Base-by-base conservation (phyloP, 495 filamentous ascomycete genomes). In the Cenococcum geophilum region DNA sequence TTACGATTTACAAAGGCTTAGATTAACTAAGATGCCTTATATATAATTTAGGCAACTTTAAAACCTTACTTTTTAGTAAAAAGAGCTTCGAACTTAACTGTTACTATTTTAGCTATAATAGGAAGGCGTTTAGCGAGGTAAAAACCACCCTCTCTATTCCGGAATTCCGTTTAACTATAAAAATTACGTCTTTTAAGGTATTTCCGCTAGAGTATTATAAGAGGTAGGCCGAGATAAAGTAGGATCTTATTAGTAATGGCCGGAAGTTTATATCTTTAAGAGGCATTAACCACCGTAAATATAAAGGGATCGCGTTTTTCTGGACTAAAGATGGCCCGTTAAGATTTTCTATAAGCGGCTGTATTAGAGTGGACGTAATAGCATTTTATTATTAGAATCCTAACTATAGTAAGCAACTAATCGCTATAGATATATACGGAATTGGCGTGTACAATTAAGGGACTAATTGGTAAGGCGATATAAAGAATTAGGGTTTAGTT, bases 191-290 rank as follows among this genome's bases (percentile, higher is more conserved):
- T 75, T 88, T 18, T 65, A n/a, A 76, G 5, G 74, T 74, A 0
- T 86, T 77, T 60, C 86, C 86, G 0, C 68, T 86, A 0, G 69
- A 69, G 4, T 84, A 77, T 63, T 83, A 86, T 66, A 57, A 73
- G 0, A 70, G 78, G 70, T 75, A 0, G 70, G 64, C 22, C 60
- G 82, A n/a, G 64, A 58, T 51, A 45, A 32, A 47, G 58, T 6
- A 32, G 3, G 27, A 10, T n/a, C 66, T 75, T 0, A 61, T 71
- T 43, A 14, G 48, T 3, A 8, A 51, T 27, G 18, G 48, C 5
- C 18, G 18, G 18, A 51, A 8, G 48, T 51, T 51, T 27, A 51
- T 8, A 3, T 8, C 4, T 22, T 21, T 51, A 18, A 12, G 12
- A 51, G 48, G 48, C 21, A 22, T 51, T 12, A 1, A 51, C 48